Evolutionary conservation across 1,284 basidiomycete genomes (phyloP).

Genomic region (Hemileia vastatrix): DNA sequence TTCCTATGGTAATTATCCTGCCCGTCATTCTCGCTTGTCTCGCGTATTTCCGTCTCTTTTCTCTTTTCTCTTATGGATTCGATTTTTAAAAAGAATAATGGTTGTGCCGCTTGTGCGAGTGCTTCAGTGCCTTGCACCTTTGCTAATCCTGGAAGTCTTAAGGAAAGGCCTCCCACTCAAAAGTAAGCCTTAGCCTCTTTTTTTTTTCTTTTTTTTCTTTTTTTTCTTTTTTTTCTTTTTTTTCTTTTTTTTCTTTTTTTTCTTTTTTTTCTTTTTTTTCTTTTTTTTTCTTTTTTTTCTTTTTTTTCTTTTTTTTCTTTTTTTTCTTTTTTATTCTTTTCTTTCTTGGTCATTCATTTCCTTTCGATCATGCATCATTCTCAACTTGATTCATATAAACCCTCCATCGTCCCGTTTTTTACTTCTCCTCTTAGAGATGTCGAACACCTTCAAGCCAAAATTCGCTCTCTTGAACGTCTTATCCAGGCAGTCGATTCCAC

Average conservation of each 20-base stretch:
- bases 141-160: slow-evolving; percentile 11
- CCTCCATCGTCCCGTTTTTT: not conserved
- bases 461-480: slow-evolving; percentile 14
- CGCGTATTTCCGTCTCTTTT: not conserved
- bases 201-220: not conserved
- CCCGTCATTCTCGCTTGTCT: too few relatives aligned
- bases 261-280: not conserved
- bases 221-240: not conserved
- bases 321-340: not conserved
- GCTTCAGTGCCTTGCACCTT: slow-evolving; percentile 6
- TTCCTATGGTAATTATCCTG: not conserved
- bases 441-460: slow-evolving; percentile 10
- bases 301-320: not conserved
- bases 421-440: not conserved
- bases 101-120: slow-evolving; percentile 6
- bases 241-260: too few relatives aligned
- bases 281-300: not conserved
- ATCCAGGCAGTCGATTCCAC: slow-evolving; percentile 7
- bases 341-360: not conserved
- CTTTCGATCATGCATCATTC: too few relatives aligned
- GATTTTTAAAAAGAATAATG: slow-evolving; percentile 1
- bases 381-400: not conserved
- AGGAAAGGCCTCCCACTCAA: slow-evolving; percentile 8
- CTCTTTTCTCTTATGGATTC: not conserved
- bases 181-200: slow-evolving; percentile 1